Evolutionary conservation across 208 protist species (phyloP).

Genomic region (Crithidia sp.): DNA sequence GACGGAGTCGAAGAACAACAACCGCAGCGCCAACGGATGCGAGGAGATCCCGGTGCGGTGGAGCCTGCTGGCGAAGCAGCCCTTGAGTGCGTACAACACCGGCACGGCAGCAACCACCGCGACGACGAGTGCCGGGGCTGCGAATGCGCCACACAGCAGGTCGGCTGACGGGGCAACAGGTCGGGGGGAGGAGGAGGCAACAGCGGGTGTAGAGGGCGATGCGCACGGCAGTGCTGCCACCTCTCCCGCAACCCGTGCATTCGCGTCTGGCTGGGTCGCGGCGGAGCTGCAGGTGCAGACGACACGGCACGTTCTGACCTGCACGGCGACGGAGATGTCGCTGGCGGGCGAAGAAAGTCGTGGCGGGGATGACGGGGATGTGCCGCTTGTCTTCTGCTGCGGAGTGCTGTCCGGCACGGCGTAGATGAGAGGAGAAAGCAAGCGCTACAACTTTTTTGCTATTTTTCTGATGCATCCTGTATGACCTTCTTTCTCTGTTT

Average conservation of each 20-base stretch:
- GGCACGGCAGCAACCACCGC: neutral
- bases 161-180: no score
- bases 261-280: conserved; percentile 28
- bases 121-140: neutral
- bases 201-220: no score
- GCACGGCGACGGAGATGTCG: conserved; percentile 27
- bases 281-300: conserved; percentile 40
- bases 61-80: conserved; percentile 29
- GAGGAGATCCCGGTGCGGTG: conserved; percentile 35
- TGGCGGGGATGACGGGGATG: conserved; percentile 22
- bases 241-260: neutral
- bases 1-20: conserved; percentile 26
- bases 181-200: no score
- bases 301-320: conserved; percentile 23
- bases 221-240: no score
- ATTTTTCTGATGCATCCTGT: neutral
- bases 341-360: neutral
- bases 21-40: conserved; percentile 33
- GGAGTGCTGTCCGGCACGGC: neutral
- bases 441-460: neutral
- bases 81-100: neutral
- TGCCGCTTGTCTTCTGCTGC: conserved; percentile 34
- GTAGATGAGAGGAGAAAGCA: neutral
- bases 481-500: no score
- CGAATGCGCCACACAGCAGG: neutral